Evolutionary conservation across 257 asterid species (phyloP), one percentile per base, ranked within the genome.

Genomic region (Coffea eugenioides): DNA sequence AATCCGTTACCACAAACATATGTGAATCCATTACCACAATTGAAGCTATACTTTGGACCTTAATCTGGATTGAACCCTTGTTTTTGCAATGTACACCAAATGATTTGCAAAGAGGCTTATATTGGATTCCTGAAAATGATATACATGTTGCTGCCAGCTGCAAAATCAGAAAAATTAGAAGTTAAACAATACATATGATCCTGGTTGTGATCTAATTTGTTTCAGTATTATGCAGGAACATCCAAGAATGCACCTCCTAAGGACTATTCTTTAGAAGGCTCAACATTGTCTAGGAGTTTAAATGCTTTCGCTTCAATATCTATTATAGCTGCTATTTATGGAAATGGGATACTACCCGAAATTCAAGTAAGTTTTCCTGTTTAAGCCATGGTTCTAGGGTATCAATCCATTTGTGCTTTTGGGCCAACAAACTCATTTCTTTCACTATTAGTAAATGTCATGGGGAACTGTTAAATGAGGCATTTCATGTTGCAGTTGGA

Each of bases 281-380:
- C 97, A 46, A 77, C 85, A 14, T 81, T 91, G 25, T 82, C 98
- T 21, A 88, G 90, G 84, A 77, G 89, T 69, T 84, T 93, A 86
- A 92, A 85, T 78, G 98, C 97, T 20, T 95, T 92, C 88, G 88
- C 97, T 65, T 91, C 99, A 67, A 93, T 93, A 83, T 93, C 99
- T 71, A 91, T 95, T n/a, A 87, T 95, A 76, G 99, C 99, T 78
- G 96, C 98, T 82, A 95, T 95, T 70, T 95, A 82, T 36, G 99
- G 99, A 69, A 95, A 93, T 56, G 99, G 99, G 80, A 93, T 95
- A 69, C 92, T 95, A 8, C 98, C 99, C 10, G 99, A 95, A 81
- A 95, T 95, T 82, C 99, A 95, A 90, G 98, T 93, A 72, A 51
- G 39, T 59, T 69, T 71, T 13, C 74, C 36, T 70, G 16, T 78